These are phyloP conservation scores for Balamuthia mandrillaris DNA, from an alignment of 208 protist genomes.

Conservation along the genomic window DNA sequence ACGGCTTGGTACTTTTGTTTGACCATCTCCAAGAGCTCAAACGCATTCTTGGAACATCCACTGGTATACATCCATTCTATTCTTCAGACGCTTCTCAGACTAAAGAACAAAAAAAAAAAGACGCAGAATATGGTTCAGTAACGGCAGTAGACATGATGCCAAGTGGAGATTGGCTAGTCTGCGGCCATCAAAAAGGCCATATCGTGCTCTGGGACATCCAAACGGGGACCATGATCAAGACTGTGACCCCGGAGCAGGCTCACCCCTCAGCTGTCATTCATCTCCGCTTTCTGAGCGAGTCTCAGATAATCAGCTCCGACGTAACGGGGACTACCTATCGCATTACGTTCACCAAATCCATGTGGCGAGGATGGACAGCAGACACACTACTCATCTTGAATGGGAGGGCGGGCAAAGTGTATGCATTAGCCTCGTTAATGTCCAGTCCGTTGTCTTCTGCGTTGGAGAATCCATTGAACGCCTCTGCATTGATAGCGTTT, in stretches of 20 bases:
- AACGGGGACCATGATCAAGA: neutral
- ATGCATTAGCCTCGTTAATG: neutral
- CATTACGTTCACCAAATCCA: neutral
- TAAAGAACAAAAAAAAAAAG: neutral
- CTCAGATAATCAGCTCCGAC: neutral
- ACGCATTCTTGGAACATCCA: slow-evolving; percentile 34
- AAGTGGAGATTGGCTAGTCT: slow-evolving; percentile 11
- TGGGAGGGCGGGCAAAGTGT: neutral
- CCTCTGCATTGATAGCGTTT: neutral
- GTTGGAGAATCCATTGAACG: slow-evolving; percentile 7
- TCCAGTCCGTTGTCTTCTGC: neutral
- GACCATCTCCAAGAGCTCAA: slow-evolving; percentile 29
- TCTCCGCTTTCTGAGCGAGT: slow-evolving; percentile 12
- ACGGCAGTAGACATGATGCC: slow-evolving; percentile 10
- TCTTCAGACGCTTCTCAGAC: neutral
- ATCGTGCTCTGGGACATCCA: slow-evolving; percentile 22
- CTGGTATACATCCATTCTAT: neutral
- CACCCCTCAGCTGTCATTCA: neutral
- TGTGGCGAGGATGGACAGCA: slow-evolving; percentile 7
- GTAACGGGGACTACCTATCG: neutral
- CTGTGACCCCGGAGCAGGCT: neutral
- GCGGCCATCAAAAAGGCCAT: slow-evolving; percentile 22
- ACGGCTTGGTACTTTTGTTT: slow-evolving; percentile 18
- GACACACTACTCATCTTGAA: slow-evolving; percentile 9
- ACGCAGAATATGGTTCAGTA: slow-evolving; percentile 12